phyloP scores from a whole-genome alignment of 768 basidiomycete genomes.

The Auriscalpium vulgare region DNA sequence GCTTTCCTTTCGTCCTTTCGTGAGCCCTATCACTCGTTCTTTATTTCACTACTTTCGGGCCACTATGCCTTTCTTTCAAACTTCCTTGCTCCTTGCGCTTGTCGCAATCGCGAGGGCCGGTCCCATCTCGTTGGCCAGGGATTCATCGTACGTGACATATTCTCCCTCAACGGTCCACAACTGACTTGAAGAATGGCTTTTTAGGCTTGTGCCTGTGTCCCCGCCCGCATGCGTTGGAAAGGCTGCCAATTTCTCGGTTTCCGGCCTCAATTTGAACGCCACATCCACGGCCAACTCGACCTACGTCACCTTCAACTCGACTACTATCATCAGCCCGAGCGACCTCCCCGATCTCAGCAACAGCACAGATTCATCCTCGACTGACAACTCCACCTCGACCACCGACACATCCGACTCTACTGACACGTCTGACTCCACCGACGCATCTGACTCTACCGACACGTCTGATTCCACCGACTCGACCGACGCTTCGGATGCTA shows the following conservation, averaged over 20 bases:
- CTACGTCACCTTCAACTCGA: slow-evolving; percentile 1
- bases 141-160: slow-evolving; percentile 4
- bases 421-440: neutral
- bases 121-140: slow-evolving; percentile 4
- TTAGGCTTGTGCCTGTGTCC: slow-evolving; percentile 6
- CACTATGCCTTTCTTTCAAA: slow-evolving; percentile 1
- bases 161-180: neutral
- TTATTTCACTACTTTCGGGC: neutral
- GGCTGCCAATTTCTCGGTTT: neutral
- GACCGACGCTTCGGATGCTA: neutral
- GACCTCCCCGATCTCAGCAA: neutral
- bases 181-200: neutral
- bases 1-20: slow-evolving; percentile 1
- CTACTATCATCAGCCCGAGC: neutral
- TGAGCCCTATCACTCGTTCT: neutral
- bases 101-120: neutral
- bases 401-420: neutral
- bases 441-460: neutral
- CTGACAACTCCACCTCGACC: neutral
- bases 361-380: neutral
- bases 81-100: slow-evolving; percentile 3
- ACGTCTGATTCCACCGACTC: neutral
- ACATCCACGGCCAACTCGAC: slow-evolving; percentile 1
- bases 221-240: slow-evolving; percentile 6
- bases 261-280: neutral